Conservation (phyloP, 495 filamentous ascomycete genomes). For the Amorphotheca resinae region DNA sequence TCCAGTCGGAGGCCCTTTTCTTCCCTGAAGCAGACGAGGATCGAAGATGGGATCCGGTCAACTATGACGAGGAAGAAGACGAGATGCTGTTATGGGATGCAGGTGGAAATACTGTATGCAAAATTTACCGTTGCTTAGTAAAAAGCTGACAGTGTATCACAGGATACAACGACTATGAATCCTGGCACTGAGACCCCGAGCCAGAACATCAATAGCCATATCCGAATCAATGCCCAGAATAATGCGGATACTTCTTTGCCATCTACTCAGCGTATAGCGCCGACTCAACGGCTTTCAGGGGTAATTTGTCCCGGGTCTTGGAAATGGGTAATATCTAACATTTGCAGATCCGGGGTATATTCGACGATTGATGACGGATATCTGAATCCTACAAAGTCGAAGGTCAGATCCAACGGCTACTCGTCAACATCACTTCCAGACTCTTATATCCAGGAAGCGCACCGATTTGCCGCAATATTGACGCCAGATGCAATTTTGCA, state of each 20-base stretch:
- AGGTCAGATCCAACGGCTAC: too few species aligned
- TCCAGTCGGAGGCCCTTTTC: constrained; percentile 65
- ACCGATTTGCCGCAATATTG: background rate
- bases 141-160: constrained; percentile 3
- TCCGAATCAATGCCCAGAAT: constrained; percentile 4
- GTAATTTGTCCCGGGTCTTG: constrained; percentile 21
- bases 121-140: constrained; percentile 4
- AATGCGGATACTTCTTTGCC: background rate
- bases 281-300: constrained; percentile 55
- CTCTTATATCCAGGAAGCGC: background rate
- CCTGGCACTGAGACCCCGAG: constrained; percentile 20
- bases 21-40: constrained; percentile 63
- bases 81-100: constrained; percentile 76
- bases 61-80: constrained; percentile 49
- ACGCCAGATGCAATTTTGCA: too few species aligned
- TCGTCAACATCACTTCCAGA: too few species aligned
- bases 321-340: background rate
- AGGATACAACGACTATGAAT: constrained; percentile 23
- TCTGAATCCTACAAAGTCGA: too few species aligned
- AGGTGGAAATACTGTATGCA: constrained; percentile 40
- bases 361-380: constrained; percentile 27
- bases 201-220: constrained; percentile 17
- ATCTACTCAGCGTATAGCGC: constrained; percentile 34
- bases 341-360: constrained; percentile 28
- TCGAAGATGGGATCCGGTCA: constrained; percentile 67